Conservation (phyloP, 2,329 filamentous ascomycete genomes). For the Bipolaris gigantea region DNA sequence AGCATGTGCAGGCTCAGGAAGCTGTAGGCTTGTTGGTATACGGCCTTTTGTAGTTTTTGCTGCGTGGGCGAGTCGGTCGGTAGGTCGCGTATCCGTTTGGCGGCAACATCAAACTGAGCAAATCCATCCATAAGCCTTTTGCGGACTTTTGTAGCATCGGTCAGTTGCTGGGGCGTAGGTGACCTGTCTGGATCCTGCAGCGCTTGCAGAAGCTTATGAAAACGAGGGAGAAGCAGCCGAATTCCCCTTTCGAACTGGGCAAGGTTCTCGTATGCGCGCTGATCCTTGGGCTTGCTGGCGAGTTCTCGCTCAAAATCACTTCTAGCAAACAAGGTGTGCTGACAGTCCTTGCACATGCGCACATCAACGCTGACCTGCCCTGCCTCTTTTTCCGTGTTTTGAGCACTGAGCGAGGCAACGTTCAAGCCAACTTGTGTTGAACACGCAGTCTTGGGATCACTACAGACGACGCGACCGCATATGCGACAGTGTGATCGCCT, state of each 20-base stretch:
- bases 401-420: conserved; percentile 58
- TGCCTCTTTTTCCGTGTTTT: conserved; percentile 48
- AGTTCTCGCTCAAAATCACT: conserved; percentile 77
- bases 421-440: conserved; percentile 82
- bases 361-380: conserved; percentile 73
- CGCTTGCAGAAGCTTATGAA: conserved; percentile 73
- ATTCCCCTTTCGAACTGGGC: conserved; percentile 88
- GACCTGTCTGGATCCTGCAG: conserved; percentile 73
- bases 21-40: conserved; percentile 78
- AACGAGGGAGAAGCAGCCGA: conserved; percentile 75
- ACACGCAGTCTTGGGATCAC: conserved; percentile 80
- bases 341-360: conserved; percentile 91
- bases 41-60: conserved; percentile 72
- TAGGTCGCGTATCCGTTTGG: conserved; percentile 77
- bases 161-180: conserved; percentile 69
- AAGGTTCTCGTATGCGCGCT: conserved; percentile 80
- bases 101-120: conserved; percentile 80
- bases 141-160: conserved; percentile 86
- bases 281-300: conserved; percentile 68
- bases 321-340: conserved; percentile 68
- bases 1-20: conserved; percentile 92
- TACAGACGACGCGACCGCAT: conserved; percentile 91
- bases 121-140: conserved; percentile 88
- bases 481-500: conserved; percentile 91
- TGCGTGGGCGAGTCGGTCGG: conserved; percentile 73